These are phyloP conservation scores for Botrytis tulipae DNA, from an alignment of 2,329 filamentous ascomycete genomes.

Conservation along the genomic window DNA sequence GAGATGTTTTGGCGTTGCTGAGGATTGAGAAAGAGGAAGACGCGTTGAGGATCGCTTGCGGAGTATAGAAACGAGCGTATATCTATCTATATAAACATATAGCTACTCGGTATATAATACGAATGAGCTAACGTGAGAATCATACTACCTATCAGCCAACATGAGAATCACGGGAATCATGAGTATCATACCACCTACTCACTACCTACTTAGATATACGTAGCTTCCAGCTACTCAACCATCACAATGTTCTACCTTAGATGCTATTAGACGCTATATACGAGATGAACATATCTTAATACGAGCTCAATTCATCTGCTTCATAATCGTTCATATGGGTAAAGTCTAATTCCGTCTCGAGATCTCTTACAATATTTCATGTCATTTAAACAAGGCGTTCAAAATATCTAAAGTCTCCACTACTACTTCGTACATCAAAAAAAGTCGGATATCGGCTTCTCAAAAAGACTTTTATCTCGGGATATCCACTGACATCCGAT, in stretches of 20 bases:
- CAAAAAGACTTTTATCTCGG: background rate
- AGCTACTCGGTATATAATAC: background rate
- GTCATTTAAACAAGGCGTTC: background rate
- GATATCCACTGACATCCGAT: constrained; percentile 1
- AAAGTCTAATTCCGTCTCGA: background rate
- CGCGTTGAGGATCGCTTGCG: background rate
- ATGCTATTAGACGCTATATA: background rate
- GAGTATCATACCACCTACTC: background rate
- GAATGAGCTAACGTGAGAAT: background rate
- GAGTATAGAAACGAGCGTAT: background rate
- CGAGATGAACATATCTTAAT: background rate
- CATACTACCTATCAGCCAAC: background rate
- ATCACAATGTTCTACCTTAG: background rate
- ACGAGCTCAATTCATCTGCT: background rate
- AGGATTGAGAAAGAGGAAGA: background rate
- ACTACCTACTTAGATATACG: background rate
- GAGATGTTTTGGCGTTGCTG: background rate
- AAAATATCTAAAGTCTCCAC: background rate
- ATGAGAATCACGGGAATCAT: background rate
- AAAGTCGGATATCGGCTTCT: constrained; percentile 13
- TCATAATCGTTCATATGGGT: background rate
- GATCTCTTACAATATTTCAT: background rate
- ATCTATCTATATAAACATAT: background rate
- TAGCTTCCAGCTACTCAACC: background rate
- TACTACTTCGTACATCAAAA: background rate